Base-by-base conservation (phyloP, 768 basidiomycete species). In the Boletus vermiculosoides region DNA sequence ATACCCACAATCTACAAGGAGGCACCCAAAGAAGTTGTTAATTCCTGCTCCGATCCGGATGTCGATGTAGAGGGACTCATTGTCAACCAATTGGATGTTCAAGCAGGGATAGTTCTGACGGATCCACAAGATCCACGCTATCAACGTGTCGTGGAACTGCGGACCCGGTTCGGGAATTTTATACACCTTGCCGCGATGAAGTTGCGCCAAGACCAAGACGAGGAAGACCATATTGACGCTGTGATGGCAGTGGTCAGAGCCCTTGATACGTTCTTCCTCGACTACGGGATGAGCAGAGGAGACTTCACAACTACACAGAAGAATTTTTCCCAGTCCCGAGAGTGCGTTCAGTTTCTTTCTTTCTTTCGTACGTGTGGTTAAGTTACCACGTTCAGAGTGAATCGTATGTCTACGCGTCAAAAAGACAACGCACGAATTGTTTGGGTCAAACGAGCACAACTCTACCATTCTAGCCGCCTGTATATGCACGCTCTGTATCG, bases 221-320 rank as follows among this genome's bases (percentile, higher is more conserved):
- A 82, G 34, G 91, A 92, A 70, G 90, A 93, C 67, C 89, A 92
- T 59, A 88, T 92, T 44, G 95, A 98, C 69, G 88, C 91, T 5
- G 84, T 96, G 33, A 80, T 91, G 34, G 77, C 78, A 37, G 82
- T 92, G 18, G 81, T 85, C 23, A 84, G 84, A 60, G 86, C 85
- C 4, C 86, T 92, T 44, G 91, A 92, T 61, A 82, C 85, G 2
- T 90, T 83, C 65, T 75, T 93, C 63, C 76, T 92, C 46, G 83
- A 83, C 50, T 90, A 90, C 71, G 89, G 82, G 15, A 74, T 88
- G 67, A 82, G 74, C 45, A 74, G 83, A 64, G 72, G 72, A 50
- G 80, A 83, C 51, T 90, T 83, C 61, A 82, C 83, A 53, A 74
- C 80, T 11, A 66, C 88, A 64, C 86, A 87, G 70, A 92, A 73